These are phyloP conservation scores for Ophiognomonia clavigignenti-juglandacearum DNA, from an alignment of 2,329 filamentous ascomycete genomes.

Conservation along the genomic window DNA sequence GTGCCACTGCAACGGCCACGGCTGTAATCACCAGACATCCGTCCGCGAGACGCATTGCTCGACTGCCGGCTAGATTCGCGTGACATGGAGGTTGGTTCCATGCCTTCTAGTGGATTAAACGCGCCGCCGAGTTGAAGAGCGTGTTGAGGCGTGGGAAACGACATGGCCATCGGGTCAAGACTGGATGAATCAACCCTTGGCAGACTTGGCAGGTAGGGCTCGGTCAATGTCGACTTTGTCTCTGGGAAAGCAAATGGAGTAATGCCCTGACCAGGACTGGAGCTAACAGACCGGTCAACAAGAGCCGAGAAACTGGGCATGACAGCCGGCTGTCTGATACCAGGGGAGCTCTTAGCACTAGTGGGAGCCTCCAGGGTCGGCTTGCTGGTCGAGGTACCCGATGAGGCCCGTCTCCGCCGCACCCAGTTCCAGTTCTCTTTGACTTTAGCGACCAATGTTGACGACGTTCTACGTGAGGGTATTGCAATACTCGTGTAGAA, in stretches of 20 bases:
- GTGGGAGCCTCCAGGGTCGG: neutral
- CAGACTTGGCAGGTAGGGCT: constrained; percentile 19
- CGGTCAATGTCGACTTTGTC: constrained; percentile 21
- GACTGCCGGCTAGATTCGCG: constrained; percentile 39
- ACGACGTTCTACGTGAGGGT: constrained; percentile 25
- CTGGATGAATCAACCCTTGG: constrained; percentile 18
- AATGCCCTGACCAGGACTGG: constrained; percentile 24
- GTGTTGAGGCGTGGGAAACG: constrained; percentile 18
- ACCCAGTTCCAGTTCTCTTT: constrained; percentile 20
- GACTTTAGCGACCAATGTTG: constrained; percentile 26
- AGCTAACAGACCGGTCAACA: constrained; percentile 25
- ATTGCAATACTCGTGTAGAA: constrained; percentile 26
- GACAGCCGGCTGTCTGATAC: neutral
- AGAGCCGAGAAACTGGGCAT: constrained; percentile 7
- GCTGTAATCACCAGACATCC: constrained; percentile 18
- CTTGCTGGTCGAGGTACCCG: constrained; percentile 6
- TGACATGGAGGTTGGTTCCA: constrained; percentile 43
- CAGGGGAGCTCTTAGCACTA: constrained; percentile 10
- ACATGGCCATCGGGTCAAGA: constrained; percentile 20
- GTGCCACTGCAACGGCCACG: too few species aligned
- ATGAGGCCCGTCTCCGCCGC: constrained; percentile 4
- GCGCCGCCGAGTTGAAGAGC: constrained; percentile 16
- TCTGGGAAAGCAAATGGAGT: constrained; percentile 24
- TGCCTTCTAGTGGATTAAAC: neutral
- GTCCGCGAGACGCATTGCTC: constrained; percentile 18